Evolutionary conservation across 805 yeast genomes (phyloP).

Genomic region (Diddensiella transvaalensis): DNA sequence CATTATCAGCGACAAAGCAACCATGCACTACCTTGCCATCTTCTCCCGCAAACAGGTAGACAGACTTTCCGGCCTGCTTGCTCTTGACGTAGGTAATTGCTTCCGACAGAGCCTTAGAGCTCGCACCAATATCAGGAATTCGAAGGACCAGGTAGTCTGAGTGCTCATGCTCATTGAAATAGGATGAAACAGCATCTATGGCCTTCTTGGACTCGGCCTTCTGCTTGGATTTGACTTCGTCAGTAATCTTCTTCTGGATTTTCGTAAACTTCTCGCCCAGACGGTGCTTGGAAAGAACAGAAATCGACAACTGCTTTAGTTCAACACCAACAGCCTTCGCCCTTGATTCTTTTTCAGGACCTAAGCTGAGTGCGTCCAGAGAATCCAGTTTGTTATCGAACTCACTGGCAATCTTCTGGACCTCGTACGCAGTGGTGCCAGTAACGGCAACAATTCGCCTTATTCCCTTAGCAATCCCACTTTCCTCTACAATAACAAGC

Average conservation of each 20-base stretch:
- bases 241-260: constrained; percentile 83
- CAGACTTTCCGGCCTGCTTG: constrained; percentile 66
- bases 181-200: constrained; percentile 67
- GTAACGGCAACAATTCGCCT: constrained; percentile 98
- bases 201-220: constrained; percentile 84
- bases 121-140: constrained; percentile 61
- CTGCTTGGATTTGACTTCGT: constrained; percentile 80
- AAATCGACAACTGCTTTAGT: constrained; percentile 76
- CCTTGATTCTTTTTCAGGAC: constrained; percentile 73
- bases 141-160: constrained; percentile 62
- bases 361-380: constrained; percentile 62
- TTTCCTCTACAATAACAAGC: constrained; percentile 85
- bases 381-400: constrained; percentile 59
- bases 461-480: constrained; percentile 98
- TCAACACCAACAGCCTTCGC: constrained; percentile 81
- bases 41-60: constrained; percentile 76
- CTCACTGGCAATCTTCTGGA: constrained; percentile 77
- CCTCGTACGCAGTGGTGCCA: constrained; percentile 85
- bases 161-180: constrained; percentile 55
- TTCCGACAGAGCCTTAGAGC: constrained; percentile 92
- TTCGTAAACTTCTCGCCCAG: constrained; percentile 69
- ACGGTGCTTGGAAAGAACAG: constrained; percentile 74
- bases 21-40: constrained; percentile 87
- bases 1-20: constrained; percentile 74
- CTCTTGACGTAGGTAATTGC: constrained; percentile 81